Conservation (phyloP, 1,139 yeast genomes). For the Debaryomycetaceae sp. region DNA sequence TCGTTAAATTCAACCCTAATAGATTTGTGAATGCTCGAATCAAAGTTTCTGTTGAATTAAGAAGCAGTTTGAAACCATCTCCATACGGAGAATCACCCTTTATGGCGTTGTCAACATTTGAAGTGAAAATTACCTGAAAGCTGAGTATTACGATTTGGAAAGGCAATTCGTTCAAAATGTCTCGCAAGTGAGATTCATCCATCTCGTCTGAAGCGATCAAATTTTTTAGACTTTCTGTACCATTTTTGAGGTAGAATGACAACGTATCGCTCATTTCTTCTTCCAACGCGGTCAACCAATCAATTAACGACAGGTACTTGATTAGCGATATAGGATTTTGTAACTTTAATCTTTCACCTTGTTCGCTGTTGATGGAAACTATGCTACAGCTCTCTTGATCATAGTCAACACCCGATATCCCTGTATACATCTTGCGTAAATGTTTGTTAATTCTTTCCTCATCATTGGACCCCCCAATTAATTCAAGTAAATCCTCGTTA, state of each 20-base stretch:
- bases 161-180: slow-evolving; percentile 33
- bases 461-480: slow-evolving; percentile 66
- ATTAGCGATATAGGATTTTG: slow-evolving; percentile 41
- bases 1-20: slow-evolving; percentile 18
- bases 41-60: slow-evolving; percentile 6
- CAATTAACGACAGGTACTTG: slow-evolving; percentile 45
- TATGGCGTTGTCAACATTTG: slow-evolving; percentile 29
- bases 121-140: slow-evolving; percentile 59
- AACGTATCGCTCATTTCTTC: slow-evolving; percentile 48
- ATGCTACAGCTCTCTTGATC: slow-evolving; percentile 38
- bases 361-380: slow-evolving; percentile 52
- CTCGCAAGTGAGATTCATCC: slow-evolving; percentile 3
- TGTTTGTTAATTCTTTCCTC: slow-evolving; percentile 53
- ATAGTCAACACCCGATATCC: slow-evolving; percentile 47
- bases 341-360: slow-evolving; percentile 58
- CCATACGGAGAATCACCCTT: background rate
- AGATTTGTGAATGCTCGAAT: slow-evolving; percentile 12
- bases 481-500: slow-evolving; percentile 82
- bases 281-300: slow-evolving; percentile 67
- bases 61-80: slow-evolving; percentile 1
- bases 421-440: slow-evolving; percentile 69
- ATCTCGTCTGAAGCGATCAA: background rate
- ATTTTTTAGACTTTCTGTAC: slow-evolving; percentile 1
- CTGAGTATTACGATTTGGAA: slow-evolving; percentile 59
- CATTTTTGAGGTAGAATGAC: slow-evolving; percentile 19